phyloP scores from a whole-genome alignment of 2,329 filamentous ascomycete species.

The Epichloe uncinata region DNA sequence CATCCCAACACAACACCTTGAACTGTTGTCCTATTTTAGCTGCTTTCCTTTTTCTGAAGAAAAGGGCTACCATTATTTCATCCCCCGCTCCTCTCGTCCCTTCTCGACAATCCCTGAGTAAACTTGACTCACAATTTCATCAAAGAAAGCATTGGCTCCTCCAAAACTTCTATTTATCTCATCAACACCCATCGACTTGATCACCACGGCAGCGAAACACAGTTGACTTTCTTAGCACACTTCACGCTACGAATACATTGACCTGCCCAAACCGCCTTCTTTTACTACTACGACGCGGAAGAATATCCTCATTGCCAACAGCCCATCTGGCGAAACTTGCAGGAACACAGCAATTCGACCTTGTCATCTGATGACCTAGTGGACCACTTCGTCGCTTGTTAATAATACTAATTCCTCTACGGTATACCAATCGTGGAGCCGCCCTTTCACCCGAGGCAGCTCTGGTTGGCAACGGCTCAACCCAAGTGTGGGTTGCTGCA shows the following conservation, averaged over 20 bases:
- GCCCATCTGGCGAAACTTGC: not conserved
- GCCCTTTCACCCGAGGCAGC: not conserved
- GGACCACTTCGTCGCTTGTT: not conserved
- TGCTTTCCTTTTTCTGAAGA: not conserved
- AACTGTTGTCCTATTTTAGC: not conserved
- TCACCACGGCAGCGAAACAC: not conserved
- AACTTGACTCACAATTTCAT: not conserved
- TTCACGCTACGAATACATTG: no score
- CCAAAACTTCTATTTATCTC: not conserved
- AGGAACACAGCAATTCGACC: not conserved
- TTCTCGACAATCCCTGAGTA: not conserved
- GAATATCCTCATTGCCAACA: not conserved
- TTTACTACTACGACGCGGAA: not conserved
- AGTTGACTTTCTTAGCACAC: not conserved
- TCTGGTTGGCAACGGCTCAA: constrained; percentile 5
- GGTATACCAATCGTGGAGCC: constrained; percentile 2
- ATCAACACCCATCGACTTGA: not conserved
- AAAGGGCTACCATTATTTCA: not conserved
- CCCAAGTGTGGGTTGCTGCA: constrained; percentile 3
- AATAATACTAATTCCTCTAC: not conserved
- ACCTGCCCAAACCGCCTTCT: not conserved
- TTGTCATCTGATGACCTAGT: not conserved
- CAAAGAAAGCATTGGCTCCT: not conserved
- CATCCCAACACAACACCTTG: not conserved
- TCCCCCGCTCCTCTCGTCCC: not conserved